Base-by-base conservation (phyloP, 176 grass and related monocot genomes). In the Elymus sibiricus region DNA sequence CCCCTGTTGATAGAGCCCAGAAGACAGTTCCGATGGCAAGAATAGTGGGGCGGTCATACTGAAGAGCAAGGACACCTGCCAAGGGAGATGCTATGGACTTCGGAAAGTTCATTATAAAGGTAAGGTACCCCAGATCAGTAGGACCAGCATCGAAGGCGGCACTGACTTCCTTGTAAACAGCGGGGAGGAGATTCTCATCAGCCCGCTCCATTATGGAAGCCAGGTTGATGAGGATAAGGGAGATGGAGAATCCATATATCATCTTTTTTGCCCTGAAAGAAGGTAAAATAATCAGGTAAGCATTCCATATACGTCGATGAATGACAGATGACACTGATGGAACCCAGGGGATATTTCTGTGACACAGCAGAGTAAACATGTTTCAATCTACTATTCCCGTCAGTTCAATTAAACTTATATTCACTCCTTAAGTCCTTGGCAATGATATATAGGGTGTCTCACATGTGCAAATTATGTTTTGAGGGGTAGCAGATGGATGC, bases 141-240 rank as follows among this genome's bases (percentile, higher is more conserved):
- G 97, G 97, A 67, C 94, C 90, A 65, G 89, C 94, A 90, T 94
- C 85, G 46, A 99, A 99, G 76, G 97, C 72, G 58, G 93, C 92
- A 84, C 89, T 99, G 86, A 99, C 94, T 99, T 96, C 94, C 90
- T 96, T 98, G 86, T 98, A 98, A 89, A 98, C 94, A 76, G 97
- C 88, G 56, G 97, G 97, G 29, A 98, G 88, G 79, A 98, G 92
- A 89, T 89, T 94, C 92, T 98, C 97, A 83, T 98, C 97, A 79
- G 94, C 97, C 42, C 97, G 90, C 79, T 98, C 97, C 86, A 96
- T 84, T 66, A 98, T 92, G 67, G 97, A 94, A 83, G 90, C 97
- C 79, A 98, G 39, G 68, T 98, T 98, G 88, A 98, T 95, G 79
- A 98, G 94, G 68, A 98, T 86, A 88, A 98, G 97, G 46, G 97